Base-by-base conservation (phyloP, 108 stramenopile species). In the Cyclotella cryptica region DNA sequence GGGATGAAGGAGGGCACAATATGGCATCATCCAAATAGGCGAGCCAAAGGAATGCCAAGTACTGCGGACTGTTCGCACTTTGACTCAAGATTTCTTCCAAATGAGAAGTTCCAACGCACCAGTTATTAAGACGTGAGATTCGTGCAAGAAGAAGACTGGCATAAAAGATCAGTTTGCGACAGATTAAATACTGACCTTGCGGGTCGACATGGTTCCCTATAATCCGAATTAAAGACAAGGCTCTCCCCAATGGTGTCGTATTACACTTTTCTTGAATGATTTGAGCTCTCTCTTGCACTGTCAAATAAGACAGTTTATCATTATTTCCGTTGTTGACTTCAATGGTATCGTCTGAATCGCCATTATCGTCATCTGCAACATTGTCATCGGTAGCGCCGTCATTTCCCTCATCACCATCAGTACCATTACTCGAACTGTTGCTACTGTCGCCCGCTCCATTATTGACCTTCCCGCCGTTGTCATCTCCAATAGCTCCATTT, bases 21-120 rank as follows among this genome's bases (percentile, higher is more conserved):
- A 86, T 75, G 43, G 82, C 84, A 62, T 73, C 78, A 78, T 90
- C 89, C 3, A 65, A 57, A 54, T 82, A 72, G 28, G 83, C 87
- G 5, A 90, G 47, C 89, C 89, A 90, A 13, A 77, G 44, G 28
- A 85, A 75, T 6, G 89, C 85, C 66, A 52, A 47, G 58, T 67
- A 88, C 64, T 90, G 85, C 43, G 83, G 72, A 66, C 85, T 67
- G 7, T 67, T 46, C 27, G 30, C n/a, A 41, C 71, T 58, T 68
- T 76, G 75, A 49, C 55, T 57, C 10, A 76, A 15, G 18, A 76
- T 67, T 9, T 52, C 67, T 68, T 27, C 45, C 35, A 39, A 61
- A 61, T n/a, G 30, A 61, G 0, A 18, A 22, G 0, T 24, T 22
- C 45, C 8, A 66, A 6, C 22, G 46, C 22, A 28, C 22, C n/a